Percentiles rank a stretch among this genome's conserved stretches.
phyloP scores from a whole-genome alignment of 208 protist genomes.

The Willaertia magna region DNA sequence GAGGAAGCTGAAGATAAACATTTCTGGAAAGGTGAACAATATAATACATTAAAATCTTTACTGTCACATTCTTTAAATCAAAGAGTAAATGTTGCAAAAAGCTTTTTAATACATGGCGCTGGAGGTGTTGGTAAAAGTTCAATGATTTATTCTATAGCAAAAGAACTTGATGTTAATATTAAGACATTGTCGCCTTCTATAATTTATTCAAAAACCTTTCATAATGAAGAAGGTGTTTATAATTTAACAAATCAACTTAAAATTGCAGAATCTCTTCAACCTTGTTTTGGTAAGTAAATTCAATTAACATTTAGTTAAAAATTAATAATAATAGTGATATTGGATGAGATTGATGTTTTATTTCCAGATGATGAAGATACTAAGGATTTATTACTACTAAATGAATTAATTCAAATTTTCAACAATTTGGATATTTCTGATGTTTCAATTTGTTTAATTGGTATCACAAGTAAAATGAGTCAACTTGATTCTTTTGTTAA shows the following conservation, averaged over 20 bases:
- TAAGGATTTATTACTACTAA: background rate
- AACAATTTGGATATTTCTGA: background rate
- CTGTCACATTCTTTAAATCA: background rate
- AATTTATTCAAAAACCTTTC: background rate
- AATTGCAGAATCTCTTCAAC: background rate
- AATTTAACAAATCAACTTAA: background rate
- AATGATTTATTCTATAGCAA: background rate
- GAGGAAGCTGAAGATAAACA: too few species aligned
- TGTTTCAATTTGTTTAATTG: background rate
- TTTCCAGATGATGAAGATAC: background rate
- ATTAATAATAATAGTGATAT: background rate
- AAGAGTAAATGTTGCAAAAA: background rate
- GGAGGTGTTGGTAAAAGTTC: background rate
- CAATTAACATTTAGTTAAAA: background rate
- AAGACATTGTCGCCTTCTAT: background rate
- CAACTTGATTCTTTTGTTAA: background rate
- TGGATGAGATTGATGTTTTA: background rate
- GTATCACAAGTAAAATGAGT: background rate
- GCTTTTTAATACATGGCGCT: background rate
- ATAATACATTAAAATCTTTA: background rate
- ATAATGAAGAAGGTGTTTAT: background rate
- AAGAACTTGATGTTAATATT: background rate
- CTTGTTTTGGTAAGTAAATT: background rate
- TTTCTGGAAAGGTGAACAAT: background rate
- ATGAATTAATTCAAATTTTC: background rate